Evolutionary conservation across 495 filamentous ascomycete species (phyloP), one percentile per base, ranked within the genome.

Genomic region (Penicillium mononematosum): DNA sequence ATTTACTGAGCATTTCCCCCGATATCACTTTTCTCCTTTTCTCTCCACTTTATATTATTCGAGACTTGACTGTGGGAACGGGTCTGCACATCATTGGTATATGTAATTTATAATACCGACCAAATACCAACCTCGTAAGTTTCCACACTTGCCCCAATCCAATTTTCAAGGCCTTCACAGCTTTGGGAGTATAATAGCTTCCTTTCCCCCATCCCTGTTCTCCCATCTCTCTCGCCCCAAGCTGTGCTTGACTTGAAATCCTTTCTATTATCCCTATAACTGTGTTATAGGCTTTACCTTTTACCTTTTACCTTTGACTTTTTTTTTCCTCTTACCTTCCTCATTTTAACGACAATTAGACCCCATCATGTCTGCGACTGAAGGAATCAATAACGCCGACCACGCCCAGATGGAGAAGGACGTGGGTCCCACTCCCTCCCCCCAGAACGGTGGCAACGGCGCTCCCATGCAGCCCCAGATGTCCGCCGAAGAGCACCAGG

Each of bases 401-500:
- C 58, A 67, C 51, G 48, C 50, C 42, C 55, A 43, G 16, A 48
- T 74, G 27, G 74, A 76, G 58, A 78, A 78, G 73, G 73, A 78
- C 51, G 41, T 72, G 48, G 61, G 55, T 34, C 22, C 22, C 22
- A 4, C 36, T n/a, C 36, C 16, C 36, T 59, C 44, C 27, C 22
- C 56, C 58, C 45, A 59, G 8, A 52, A 64, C 56, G 65, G 16
- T 2, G 7, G 8, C 20, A 51, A 41, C 25, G 58, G 56, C 31
- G 47, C 55, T 25, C 45, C 67, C 34, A 47, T 70, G 10, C 45
- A 60, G 3, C 68, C 65, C 17, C 67, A 77, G 44, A 72, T 81
- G 75, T 68, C 76, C 39, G 68, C 73, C 39, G 75, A 81, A 53
- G 76, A 80, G 63, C 75, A 78, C 47, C 59, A 76, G 14, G 69